These are phyloP conservation scores for Aspergillus incahuasiensis DNA, from an alignment of 495 filamentous ascomycete species.

Conservation along the genomic window DNA sequence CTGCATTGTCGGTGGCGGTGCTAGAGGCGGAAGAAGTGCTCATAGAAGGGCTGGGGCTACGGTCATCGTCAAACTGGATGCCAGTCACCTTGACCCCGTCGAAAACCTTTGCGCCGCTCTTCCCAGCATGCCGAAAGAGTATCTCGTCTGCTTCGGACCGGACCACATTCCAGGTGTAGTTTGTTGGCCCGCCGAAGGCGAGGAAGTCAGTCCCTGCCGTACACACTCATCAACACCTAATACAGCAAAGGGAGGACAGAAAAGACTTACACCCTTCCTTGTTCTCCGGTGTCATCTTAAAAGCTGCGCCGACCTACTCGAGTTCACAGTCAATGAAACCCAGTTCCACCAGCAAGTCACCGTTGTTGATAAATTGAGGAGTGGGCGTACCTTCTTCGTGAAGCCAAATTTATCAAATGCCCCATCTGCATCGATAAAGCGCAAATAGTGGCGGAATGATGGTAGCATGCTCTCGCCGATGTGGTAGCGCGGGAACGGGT, in stretches of 20 bases:
- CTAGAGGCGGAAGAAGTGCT: neutral
- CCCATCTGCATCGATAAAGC: slow-evolving; percentile 43
- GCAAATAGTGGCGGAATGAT: slow-evolving; percentile 43
- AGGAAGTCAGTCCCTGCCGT: slow-evolving; percentile 40
- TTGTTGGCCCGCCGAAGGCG: slow-evolving; percentile 26
- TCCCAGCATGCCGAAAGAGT: slow-evolving; percentile 42
- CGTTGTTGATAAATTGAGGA: too few relatives aligned
- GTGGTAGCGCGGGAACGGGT: slow-evolving; percentile 10
- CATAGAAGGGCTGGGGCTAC: neutral
- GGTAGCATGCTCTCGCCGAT: slow-evolving; percentile 44
- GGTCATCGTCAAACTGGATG: neutral
- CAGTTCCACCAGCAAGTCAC: too few relatives aligned
- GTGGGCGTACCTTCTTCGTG: slow-evolving; percentile 34
- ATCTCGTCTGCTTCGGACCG: slow-evolving; percentile 46
- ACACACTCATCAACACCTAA: neutral
- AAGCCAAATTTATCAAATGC: slow-evolving; percentile 43
- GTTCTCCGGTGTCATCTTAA: too few relatives aligned
- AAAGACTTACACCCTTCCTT: too few relatives aligned
- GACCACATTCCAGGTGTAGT: slow-evolving; percentile 44
- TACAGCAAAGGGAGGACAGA: neutral
- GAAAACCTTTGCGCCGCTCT: slow-evolving; percentile 39
- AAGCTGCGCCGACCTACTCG: too few relatives aligned
- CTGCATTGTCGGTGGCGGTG: neutral
- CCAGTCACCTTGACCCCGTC: slow-evolving; percentile 3
- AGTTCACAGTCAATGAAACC: too few relatives aligned